Base-by-base conservation (phyloP, 805 yeast genomes). In the Cyberlindnera americana region DNA sequence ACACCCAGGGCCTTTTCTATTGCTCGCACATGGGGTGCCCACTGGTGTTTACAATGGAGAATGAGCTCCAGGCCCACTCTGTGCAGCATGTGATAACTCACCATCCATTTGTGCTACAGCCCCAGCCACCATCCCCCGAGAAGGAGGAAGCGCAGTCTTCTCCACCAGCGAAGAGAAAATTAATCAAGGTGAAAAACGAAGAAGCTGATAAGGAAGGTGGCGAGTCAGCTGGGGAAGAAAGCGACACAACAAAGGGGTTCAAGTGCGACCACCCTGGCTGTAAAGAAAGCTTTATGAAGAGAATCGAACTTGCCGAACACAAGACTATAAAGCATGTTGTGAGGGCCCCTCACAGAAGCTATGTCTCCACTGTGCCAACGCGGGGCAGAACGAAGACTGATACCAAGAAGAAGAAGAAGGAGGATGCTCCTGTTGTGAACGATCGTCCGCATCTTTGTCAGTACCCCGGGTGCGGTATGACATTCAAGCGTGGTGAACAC, bases 401-500 rank as follows among this genome's bases (percentile, higher is more conserved):
- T n/a, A n/a, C n/a, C 17, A 28, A 28, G 19, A 28, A n/a, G 12
- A 17, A 28, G 30, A 28, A 28, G 30, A 36, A 15, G 22, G 18
- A 17, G 16, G 11, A 5, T 4, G 17, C 27, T 14, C 14, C 19
- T 4, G 35, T 6, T 10, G 22, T 14, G 25, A 29, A 21, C 11
- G 33, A 39, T 10, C 35, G 43, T 6, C 35, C 38, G 5, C 43
- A 39, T 16, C 23, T 25, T 10, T 39, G 43, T 30, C 21, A 29
- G 23, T 29, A 6, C 19, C 37, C 37, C 3, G 41, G 37, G 3
- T 39, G 43, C 26, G 35, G 34, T 4, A 39, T 39, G 43, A 15
- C 31, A 5, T 39, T 39, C 32, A 39, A 39, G 35, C 24, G 43
- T 15, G 33, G 34, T n/a, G 43, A 39, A 18, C 43, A 39, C 14